These are phyloP conservation scores for Backusella parvicylindrica DNA, from an alignment of 192 early-diverging fungal species.

Conservation along the genomic window DNA sequence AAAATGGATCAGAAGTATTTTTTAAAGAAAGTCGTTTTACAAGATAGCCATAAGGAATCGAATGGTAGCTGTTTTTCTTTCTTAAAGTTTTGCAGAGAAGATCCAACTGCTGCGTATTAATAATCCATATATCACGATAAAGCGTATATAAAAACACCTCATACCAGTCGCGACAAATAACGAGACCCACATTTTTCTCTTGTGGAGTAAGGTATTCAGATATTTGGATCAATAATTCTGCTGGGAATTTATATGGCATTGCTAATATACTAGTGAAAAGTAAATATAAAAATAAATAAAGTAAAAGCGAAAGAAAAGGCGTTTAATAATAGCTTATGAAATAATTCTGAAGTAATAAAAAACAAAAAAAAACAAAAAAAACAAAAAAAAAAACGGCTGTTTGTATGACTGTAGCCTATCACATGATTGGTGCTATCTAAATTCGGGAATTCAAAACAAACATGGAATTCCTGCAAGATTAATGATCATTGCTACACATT, in stretches of 20 bases:
- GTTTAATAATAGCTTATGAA: background rate
- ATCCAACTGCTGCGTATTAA: background rate
- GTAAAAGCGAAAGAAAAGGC: background rate
- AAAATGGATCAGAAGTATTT: background rate
- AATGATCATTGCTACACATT: background rate
- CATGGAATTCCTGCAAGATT: background rate
- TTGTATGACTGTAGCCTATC: background rate
- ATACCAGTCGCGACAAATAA: background rate
- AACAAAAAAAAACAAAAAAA: too few relatives aligned
- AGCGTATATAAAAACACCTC: background rate
- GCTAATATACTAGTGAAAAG: background rate
- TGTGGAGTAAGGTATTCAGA: background rate
- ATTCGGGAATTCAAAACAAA: background rate
- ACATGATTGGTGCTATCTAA: background rate
- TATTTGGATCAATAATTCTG: background rate
- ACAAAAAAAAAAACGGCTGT: background rate
- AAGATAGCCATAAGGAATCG: background rate
- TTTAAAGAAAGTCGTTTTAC: background rate
- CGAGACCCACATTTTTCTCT: background rate
- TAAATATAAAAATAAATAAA: background rate
- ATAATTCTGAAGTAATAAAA: background rate
- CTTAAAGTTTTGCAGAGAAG: background rate
- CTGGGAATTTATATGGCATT: background rate
- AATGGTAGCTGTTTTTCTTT: background rate
- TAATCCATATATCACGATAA: background rate